Conservation (phyloP, 1,284 basidiomycete species). For the Trichosporon coremiiforme region DNA sequence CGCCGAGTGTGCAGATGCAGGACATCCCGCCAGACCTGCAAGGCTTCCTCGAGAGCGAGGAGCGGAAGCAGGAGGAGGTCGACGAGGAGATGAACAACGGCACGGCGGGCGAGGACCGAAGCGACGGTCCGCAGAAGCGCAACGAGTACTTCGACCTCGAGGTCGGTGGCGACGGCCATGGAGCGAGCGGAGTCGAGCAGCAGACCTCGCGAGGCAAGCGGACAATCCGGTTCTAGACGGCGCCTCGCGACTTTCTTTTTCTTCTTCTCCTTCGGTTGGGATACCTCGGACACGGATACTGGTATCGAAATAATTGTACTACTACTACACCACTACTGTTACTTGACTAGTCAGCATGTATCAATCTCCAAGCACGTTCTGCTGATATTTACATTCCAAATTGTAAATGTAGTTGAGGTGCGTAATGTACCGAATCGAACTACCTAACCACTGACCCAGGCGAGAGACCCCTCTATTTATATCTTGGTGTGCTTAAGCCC, state of each 20-base stretch:
- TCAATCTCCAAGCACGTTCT: background rate
- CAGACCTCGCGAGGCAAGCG: slow-evolving; percentile 27
- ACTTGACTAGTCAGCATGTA: slow-evolving; percentile 15
- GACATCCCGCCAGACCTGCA: slow-evolving; percentile 92
- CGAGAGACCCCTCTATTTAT: background rate
- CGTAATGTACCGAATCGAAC: background rate
- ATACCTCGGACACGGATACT: slow-evolving; percentile 3
- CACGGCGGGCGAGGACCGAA: slow-evolving; percentile 26
- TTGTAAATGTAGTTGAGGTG: background rate
- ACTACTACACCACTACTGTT: background rate
- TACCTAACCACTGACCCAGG: background rate
- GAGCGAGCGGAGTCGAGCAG: slow-evolving; percentile 16
- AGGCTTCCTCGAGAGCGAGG: slow-evolving; percentile 76
- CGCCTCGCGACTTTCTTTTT: background rate
- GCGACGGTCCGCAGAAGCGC: slow-evolving; percentile 29
- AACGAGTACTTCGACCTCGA: slow-evolving; percentile 35
- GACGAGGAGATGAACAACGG: slow-evolving; percentile 63
- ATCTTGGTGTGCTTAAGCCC: background rate
- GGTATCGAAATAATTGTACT: background rate
- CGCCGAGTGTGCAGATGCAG: slow-evolving; percentile 93
- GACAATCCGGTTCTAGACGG: slow-evolving; percentile 31
- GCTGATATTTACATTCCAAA: background rate
- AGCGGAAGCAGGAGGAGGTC: slow-evolving; percentile 69
- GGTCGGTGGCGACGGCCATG: slow-evolving; percentile 27
- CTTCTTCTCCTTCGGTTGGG: background rate